Conservation (phyloP, 352 stramenopile genomes). For the Phytophthora nicotianae region DNA sequence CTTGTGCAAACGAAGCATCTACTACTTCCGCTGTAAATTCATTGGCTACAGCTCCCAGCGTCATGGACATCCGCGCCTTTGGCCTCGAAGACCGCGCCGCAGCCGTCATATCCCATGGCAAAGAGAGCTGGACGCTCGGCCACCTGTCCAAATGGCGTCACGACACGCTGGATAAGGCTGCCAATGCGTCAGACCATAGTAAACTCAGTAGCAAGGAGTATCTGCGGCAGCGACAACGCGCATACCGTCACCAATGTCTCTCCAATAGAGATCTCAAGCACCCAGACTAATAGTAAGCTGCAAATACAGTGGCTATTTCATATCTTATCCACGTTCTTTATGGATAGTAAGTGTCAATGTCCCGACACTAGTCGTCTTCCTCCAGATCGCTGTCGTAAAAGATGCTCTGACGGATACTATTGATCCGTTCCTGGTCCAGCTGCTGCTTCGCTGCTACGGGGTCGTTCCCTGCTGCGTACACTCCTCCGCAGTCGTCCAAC, state of each 20-base stretch:
- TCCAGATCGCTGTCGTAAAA: slow-evolving; percentile 88
- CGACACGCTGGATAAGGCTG: slow-evolving; percentile 40
- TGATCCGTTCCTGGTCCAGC: slow-evolving; percentile 54
- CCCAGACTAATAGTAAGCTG: slow-evolving; percentile 8
- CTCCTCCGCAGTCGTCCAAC: slow-evolving; percentile 67
- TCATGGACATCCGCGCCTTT: slow-evolving; percentile 67
- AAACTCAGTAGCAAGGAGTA: slow-evolving; percentile 46
- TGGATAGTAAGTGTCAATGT: neutral
- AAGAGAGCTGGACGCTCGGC: slow-evolving; percentile 56
- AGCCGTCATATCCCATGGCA: slow-evolving; percentile 62
- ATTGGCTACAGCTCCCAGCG: slow-evolving; percentile 26
- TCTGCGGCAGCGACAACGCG: slow-evolving; percentile 68
- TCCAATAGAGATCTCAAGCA: slow-evolving; percentile 24
- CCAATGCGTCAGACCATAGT: slow-evolving; percentile 5
- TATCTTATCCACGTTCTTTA: slow-evolving; percentile 9
- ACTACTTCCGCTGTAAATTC: neutral
- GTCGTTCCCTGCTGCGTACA: slow-evolving; percentile 51
- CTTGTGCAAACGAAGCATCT: neutral
- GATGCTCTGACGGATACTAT: slow-evolving; percentile 82
- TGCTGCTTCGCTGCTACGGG: slow-evolving; percentile 39
- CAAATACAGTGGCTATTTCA: slow-evolving; percentile 35
- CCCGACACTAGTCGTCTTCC: slow-evolving; percentile 55
- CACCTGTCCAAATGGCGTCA: slow-evolving; percentile 73
- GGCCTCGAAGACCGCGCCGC: slow-evolving; percentile 80
- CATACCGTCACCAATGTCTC: slow-evolving; percentile 73